These are phyloP conservation scores for Fraxinus dipetala DNA, from an alignment of 305 asterid species.

Conservation along the genomic window DNA sequence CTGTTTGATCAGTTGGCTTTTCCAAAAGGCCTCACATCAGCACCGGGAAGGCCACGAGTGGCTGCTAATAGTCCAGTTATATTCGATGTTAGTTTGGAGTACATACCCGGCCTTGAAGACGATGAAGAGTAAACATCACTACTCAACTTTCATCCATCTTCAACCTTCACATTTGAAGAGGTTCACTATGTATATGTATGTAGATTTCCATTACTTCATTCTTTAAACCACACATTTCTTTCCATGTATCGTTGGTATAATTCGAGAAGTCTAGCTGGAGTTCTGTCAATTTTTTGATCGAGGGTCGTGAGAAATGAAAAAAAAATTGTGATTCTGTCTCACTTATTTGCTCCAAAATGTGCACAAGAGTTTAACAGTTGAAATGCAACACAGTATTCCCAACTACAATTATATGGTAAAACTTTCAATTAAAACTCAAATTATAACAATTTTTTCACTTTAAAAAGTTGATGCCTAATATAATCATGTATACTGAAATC, in stretches of 20 bases:
- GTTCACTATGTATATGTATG: not conserved
- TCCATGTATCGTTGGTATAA: conserved; percentile 11
- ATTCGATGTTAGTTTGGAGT: conserved; percentile 87
- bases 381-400: not conserved
- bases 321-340: not conserved
- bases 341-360: not conserved
- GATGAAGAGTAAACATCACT: conserved; percentile 41
- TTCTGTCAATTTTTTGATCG: not conserved
- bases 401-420: not conserved
- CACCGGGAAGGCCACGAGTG: conserved; percentile 97
- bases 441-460: not conserved
- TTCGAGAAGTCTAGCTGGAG: not conserved
- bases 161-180: not conserved
- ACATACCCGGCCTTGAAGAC: conserved; percentile 84
- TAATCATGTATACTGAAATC: not conserved
- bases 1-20: conserved; percentile 65
- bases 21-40: conserved; percentile 86
- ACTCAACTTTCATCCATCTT: not conserved
- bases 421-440: not conserved
- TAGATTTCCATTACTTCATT: conserved; percentile 26
- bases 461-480: not conserved
- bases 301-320: not conserved
- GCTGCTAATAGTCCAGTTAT: conserved; percentile 80
- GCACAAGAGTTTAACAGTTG: not conserved
- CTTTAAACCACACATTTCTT: conserved; percentile 25